Percentiles rank a stretch among this genome's conserved stretches.
phyloP scores from a whole-genome alignment of 1,284 basidiomycete species.

The Leccinum pseudoinsigne region DNA sequence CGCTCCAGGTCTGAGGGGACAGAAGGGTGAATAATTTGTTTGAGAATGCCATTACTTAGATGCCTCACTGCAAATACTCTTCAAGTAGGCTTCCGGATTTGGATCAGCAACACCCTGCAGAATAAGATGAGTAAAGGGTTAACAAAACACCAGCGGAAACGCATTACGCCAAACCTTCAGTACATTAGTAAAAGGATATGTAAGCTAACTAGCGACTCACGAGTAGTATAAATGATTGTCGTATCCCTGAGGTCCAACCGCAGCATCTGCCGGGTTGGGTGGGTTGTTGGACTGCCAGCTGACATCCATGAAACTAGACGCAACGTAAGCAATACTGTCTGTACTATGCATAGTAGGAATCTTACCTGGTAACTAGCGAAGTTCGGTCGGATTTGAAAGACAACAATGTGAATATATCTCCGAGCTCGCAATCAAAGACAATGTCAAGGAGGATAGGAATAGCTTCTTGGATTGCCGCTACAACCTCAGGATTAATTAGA shows the following conservation, averaged over 20 bases:
- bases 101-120: conserved; percentile 65
- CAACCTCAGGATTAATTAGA: conserved; percentile 47
- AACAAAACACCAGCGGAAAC: conserved; percentile 37
- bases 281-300: conserved; percentile 72
- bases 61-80: conserved; percentile 64
- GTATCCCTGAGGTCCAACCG: conserved; percentile 68
- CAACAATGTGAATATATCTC: conserved; percentile 26
- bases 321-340: conserved; percentile 7
- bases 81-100: conserved; percentile 63
- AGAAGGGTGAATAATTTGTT: background rate
- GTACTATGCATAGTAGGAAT: background rate
- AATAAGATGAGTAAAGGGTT: conserved; percentile 7
- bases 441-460: conserved; percentile 51
- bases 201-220: conserved; percentile 36
- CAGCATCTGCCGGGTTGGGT: conserved; percentile 66
- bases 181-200: conserved; percentile 8
- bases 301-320: conserved; percentile 70
- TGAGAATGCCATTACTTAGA: background rate
- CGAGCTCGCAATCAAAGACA: conserved; percentile 34
- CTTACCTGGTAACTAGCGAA: conserved; percentile 48
- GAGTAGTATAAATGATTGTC: conserved; percentile 81
- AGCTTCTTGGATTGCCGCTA: conserved; percentile 44
- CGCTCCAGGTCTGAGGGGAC: conserved; percentile 25
- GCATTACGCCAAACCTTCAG: conserved; percentile 56
- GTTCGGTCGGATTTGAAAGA: conserved; percentile 23